A percentile compares a stretch with the other conserved stretches of the same genome.
Evolutionary conservation across 176 grass and related monocot species (phyloP).

Genomic region (Poa pratensis): DNA sequence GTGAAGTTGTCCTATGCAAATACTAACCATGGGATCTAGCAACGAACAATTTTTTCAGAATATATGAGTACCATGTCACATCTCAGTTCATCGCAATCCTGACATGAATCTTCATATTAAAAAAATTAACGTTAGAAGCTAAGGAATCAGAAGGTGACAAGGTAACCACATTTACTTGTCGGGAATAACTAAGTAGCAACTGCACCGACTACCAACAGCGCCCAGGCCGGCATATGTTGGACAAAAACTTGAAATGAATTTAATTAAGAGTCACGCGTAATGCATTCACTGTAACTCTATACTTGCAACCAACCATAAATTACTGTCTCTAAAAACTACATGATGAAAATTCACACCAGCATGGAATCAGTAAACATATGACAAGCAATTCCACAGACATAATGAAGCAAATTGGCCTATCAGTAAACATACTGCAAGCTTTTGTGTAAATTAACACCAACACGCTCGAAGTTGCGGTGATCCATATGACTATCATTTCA

Average conservation of each 20-base stretch:
- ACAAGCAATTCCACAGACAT: not conserved
- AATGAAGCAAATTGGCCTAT: not conserved
- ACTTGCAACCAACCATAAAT: not conserved
- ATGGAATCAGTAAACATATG: not conserved
- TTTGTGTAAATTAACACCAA: not conserved
- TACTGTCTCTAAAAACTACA: not conserved
- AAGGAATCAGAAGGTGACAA: too few relatives aligned
- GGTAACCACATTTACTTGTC: not conserved
- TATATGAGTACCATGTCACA: not conserved
- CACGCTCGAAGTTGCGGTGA: too few relatives aligned
- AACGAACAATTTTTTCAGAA: not conserved
- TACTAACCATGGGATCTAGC: not conserved
- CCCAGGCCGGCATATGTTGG: not conserved
- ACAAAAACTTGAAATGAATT: conserved; percentile 3
- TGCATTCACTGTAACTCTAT: not conserved
- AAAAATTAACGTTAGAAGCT: not conserved
- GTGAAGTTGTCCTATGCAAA: not conserved
- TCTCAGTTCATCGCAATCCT: not conserved
- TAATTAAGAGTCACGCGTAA: not conserved
- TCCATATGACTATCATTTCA: not conserved
- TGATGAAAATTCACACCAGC: not conserved
- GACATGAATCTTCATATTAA: not conserved
- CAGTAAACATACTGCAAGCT: not conserved
- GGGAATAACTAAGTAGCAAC: not conserved
- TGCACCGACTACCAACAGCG: not conserved